Conservation (phyloP, 768 basidiomycete species). For the Suillus lakei region DNA sequence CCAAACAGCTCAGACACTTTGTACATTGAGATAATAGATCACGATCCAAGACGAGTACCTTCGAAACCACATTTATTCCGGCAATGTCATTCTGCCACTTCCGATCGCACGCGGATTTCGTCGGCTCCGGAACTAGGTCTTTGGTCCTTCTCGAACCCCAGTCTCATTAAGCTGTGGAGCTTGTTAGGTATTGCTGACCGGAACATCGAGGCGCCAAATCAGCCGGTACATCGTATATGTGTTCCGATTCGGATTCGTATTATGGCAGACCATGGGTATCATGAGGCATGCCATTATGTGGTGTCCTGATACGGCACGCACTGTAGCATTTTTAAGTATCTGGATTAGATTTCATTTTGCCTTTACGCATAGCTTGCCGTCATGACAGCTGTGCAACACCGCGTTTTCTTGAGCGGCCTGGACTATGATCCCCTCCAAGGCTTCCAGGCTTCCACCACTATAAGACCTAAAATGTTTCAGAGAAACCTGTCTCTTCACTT, state of each 20-base stretch:
- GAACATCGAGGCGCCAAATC: background rate
- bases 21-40: background rate
- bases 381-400: constrained; percentile 1
- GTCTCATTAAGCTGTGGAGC: background rate
- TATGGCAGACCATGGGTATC: background rate
- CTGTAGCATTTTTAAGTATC: background rate
- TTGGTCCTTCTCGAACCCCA: background rate
- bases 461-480: constrained; percentile 32
- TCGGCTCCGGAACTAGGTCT: background rate
- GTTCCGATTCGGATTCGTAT: background rate
- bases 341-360: background rate
- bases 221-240: background rate
- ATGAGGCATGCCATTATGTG: background rate
- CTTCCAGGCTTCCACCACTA: constrained; percentile 19
- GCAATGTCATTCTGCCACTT: background rate
- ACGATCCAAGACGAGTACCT: background rate
- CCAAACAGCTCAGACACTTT: background rate
- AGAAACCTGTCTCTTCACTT: background rate
- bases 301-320: background rate
- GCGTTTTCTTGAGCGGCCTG: background rate
- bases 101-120: background rate
- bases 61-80: background rate
- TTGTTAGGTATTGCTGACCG: background rate
- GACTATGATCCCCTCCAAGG: background rate
- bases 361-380: background rate